Evolutionary conservation across 805 yeast genomes (phyloP).

Genomic region (Zygotorulaspora danielsina): DNA sequence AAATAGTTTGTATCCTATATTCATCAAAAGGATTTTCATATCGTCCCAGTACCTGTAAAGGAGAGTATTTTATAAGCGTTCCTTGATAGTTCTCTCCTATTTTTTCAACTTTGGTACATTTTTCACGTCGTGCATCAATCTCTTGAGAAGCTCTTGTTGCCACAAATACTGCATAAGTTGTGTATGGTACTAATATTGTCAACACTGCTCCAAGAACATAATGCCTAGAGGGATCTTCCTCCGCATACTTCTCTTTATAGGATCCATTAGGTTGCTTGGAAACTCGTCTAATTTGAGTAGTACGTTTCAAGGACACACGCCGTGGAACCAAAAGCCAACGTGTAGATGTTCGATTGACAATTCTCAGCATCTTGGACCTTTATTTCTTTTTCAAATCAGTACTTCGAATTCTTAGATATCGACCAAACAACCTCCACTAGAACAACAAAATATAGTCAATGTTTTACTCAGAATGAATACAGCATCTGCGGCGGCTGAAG

Average conservation of each 20-base stretch:
- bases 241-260: neutral
- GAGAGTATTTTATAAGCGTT: constrained; percentile 38
- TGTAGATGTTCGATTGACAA: neutral
- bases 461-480: no score
- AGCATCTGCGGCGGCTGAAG: no score
- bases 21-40: constrained; percentile 89
- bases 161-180: constrained; percentile 62
- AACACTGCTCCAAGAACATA: constrained; percentile 19
- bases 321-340: neutral
- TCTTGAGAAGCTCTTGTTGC: constrained; percentile 51
- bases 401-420: no score
- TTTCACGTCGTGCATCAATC: constrained; percentile 43
- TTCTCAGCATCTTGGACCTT: neutral
- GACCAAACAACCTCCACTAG: no score
- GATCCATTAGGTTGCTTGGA: constrained; percentile 1
- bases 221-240: constrained; percentile 14
- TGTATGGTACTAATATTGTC: constrained; percentile 43
- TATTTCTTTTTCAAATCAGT: no score
- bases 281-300: neutral
- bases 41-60: constrained; percentile 62
- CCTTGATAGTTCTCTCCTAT: constrained; percentile 19
- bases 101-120: constrained; percentile 16
- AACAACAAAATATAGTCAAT: no score
- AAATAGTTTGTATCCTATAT: constrained; percentile 83
- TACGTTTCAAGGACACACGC: neutral